Conservation (phyloP, 768 basidiomycete species). For the Trametes maxima region DNA sequence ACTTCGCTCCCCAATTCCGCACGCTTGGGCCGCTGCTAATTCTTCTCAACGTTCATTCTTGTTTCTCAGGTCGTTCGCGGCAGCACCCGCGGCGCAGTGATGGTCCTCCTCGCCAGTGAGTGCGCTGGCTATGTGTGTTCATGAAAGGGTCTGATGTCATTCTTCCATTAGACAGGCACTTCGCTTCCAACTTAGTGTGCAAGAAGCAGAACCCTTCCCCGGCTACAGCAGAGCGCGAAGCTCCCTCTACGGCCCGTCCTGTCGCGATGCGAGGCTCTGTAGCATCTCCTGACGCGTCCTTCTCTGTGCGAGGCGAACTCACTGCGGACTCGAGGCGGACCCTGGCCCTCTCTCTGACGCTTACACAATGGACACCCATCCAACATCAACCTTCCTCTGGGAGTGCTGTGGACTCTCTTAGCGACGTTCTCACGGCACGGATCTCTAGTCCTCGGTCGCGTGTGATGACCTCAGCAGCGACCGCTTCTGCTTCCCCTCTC, state of each 20-base stretch:
- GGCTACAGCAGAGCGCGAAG: conserved; percentile 13
- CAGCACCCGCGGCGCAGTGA: conserved; percentile 2
- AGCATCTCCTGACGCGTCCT: neutral
- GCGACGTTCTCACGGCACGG: conserved; percentile 20
- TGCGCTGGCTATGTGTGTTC: neutral
- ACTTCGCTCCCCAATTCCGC: neutral
- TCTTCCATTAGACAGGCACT: conserved; percentile 3
- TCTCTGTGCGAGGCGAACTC: neutral
- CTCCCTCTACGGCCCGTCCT: neutral
- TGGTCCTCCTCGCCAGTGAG: conserved; percentile 21
- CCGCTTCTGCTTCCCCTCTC: conserved; percentile 2
- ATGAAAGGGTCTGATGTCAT: conserved; percentile 3
- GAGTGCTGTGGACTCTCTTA: neutral
- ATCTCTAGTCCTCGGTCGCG: conserved; percentile 15
- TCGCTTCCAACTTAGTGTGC: neutral
- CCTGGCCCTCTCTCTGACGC: conserved; percentile 13
- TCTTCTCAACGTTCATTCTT: neutral
- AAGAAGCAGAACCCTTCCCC: conserved; percentile 8
- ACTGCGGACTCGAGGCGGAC: conserved; percentile 1
- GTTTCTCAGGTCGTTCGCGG: neutral
- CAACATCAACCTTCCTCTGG: conserved; percentile 4
- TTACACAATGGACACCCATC: conserved; percentile 18
- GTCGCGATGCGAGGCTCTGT: neutral
- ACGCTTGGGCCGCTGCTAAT: neutral
- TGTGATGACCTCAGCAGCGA: conserved; percentile 20